Evolutionary conservation across 2,329 filamentous ascomycete species (phyloP), one percentile per base, ranked within the genome.

Genomic region (Calonectria leucothoes): DNA sequence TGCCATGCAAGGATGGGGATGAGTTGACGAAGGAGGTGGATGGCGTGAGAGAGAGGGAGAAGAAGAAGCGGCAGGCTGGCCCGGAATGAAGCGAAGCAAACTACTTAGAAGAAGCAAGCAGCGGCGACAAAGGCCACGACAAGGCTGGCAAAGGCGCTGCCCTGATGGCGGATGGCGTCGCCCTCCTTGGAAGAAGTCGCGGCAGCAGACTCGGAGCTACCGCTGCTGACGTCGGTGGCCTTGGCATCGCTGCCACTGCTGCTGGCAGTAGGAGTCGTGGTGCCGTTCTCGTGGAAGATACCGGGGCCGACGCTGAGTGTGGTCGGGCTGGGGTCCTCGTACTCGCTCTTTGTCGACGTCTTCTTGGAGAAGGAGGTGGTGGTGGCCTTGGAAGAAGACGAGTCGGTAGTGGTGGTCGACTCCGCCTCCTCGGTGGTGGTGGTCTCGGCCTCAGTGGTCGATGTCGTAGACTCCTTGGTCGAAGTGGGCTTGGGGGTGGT

Each of bases 51-150:
- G 37, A 17, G 37, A 17, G 11, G 17, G 37, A 42, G 49, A 55
- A 33, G 25, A 55, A 70, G 66, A 66, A 67, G 48, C 61, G 71
- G 70, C 75, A 73, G 74, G 45, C 74, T 77, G 75, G 72, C 75
- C 70, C 65, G 70, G 52, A 68, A 67, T 51, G 74, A 79, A 78
- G 42, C 51, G 63, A 76, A 79, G 31, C 20, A 49, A 23, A 49
- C 59, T 42, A 52, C 68, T 79, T 82, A 90, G 75, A 87, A 86
- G 75, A 90, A 83, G 77, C 85, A 88, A 20, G 86, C 86, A 31
- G 89, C 87, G 29, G 89, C 90, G 37, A 91, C 84, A 55, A 92
- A 85, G 67, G 90, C 90, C 57, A 91, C 85, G 52, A 91, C 83
- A 27, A 92, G 85, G 57, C 90, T 89, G 10, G 86, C 89, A 48